phyloP scores from a whole-genome alignment of 164 flowering plant genomes.

The Aristolochia californica region DNA sequence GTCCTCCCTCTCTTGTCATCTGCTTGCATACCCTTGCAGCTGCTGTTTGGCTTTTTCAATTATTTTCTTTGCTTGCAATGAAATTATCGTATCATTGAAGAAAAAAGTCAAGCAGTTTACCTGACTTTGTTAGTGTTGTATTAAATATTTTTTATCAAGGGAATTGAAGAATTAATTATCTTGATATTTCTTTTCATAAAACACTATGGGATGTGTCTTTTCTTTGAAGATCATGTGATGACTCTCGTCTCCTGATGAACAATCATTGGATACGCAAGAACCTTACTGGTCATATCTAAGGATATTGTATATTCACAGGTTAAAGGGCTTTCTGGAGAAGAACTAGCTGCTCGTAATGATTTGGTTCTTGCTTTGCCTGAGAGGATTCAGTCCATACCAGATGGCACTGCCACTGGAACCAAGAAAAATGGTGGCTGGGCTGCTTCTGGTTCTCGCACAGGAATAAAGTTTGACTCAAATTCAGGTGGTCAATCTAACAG shows the following conservation, averaged over 20 bases:
- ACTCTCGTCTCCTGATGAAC: neutral
- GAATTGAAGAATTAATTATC: neutral
- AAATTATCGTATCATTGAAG: neutral
- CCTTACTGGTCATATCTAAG: neutral
- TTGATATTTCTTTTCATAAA: neutral
- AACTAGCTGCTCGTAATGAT: constrained; percentile 63
- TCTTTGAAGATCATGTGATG: neutral
- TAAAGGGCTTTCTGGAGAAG: constrained; percentile 72
- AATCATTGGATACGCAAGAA: too few species aligned
- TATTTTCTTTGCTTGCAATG: neutral
- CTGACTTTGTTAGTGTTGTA: neutral
- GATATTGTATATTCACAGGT: constrained; percentile 33
- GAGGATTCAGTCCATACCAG: constrained; percentile 80
- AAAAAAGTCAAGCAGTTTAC: neutral
- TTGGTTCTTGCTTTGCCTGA: constrained; percentile 66
- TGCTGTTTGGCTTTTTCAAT: neutral
- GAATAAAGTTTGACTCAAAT: constrained; percentile 55
- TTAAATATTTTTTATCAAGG: neutral
- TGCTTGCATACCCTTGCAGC: neutral
- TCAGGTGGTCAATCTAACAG: constrained; percentile 30
- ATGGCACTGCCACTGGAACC: constrained; percentile 60
- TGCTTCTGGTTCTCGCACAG: constrained; percentile 53
- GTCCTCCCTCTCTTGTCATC: too few species aligned
- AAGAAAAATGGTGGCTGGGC: constrained; percentile 61
- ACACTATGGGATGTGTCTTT: neutral